Evolutionary conservation across 305 asterid genomes (phyloP).

Genomic region (Solanum hybrid): DNA sequence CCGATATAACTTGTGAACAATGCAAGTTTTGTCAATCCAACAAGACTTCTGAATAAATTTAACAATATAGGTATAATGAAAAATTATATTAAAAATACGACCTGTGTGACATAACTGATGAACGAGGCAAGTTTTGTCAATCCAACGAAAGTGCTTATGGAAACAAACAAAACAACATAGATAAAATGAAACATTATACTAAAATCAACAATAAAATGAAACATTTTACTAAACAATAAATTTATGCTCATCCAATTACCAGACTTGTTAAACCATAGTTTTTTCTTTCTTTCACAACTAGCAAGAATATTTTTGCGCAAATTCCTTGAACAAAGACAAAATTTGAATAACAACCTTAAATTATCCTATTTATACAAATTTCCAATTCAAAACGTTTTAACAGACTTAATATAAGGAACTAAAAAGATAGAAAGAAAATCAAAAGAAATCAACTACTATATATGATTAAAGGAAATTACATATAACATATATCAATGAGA

Average conservation of each 20-base stretch:
- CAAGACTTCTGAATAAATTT: neutral
- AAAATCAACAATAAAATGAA: too few relatives aligned
- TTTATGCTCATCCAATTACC: neutral
- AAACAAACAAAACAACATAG: too few relatives aligned
- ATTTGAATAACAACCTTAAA: neutral
- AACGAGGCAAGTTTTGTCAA: neutral
- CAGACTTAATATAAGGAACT: neutral
- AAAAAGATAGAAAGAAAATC: neutral
- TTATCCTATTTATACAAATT: neutral
- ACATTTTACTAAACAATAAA: neutral
- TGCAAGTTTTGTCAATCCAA: neutral
- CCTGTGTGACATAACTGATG: neutral
- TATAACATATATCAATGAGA: neutral
- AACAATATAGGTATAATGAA: too few relatives aligned
- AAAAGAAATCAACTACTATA: neutral
- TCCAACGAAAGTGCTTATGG: neutral
- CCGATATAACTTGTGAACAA: neutral
- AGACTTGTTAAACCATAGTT: neutral
- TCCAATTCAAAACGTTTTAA: neutral
- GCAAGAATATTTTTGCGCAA: neutral
- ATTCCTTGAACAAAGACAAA: neutral
- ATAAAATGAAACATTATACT: neutral
- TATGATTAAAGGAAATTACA: neutral
- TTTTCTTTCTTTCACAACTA: neutral
- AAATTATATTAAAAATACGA: too few relatives aligned